Evolutionary conservation across 208 protist species (phyloP).

Genomic region (Lotmaria passim): DNA sequence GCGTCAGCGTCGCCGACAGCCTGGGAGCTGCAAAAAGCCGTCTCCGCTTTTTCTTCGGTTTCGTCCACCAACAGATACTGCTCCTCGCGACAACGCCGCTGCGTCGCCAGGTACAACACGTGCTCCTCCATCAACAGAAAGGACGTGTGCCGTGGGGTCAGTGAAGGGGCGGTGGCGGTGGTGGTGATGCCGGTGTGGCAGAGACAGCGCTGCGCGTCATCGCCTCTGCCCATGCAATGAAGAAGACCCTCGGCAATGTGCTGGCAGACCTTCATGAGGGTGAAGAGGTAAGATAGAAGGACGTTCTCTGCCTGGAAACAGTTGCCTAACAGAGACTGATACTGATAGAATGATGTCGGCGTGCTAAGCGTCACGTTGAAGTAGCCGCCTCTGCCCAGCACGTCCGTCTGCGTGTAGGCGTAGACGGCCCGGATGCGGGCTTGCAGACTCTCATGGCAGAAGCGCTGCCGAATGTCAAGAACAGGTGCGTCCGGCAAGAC

Average conservation of each 20-base stretch:
- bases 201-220: background rate
- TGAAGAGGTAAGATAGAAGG: constrained; percentile 12
- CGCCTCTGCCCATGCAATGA: background rate
- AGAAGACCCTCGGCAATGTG: constrained; percentile 25
- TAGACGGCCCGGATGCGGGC: constrained; percentile 28
- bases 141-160: background rate
- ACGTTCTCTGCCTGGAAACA: background rate
- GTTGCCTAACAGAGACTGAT: background rate
- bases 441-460: constrained; percentile 4
- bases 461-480: background rate
- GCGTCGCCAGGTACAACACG: constrained; percentile 4
- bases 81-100: constrained; percentile 26
- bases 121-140: constrained; percentile 33
- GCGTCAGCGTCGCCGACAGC: constrained; percentile 15
- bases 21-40: constrained; percentile 6
- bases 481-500: constrained; percentile 10
- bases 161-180: too few relatives aligned
- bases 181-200: constrained; percentile 6
- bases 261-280: constrained; percentile 27
- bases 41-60: constrained; percentile 11
- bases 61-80: constrained; percentile 24
- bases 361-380: constrained; percentile 14
- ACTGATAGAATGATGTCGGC: background rate
- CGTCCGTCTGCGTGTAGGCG: constrained; percentile 25
- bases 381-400: constrained; percentile 19